Conservation (phyloP, 495 filamentous ascomycete species). For the Articulospora tetracladia region DNA sequence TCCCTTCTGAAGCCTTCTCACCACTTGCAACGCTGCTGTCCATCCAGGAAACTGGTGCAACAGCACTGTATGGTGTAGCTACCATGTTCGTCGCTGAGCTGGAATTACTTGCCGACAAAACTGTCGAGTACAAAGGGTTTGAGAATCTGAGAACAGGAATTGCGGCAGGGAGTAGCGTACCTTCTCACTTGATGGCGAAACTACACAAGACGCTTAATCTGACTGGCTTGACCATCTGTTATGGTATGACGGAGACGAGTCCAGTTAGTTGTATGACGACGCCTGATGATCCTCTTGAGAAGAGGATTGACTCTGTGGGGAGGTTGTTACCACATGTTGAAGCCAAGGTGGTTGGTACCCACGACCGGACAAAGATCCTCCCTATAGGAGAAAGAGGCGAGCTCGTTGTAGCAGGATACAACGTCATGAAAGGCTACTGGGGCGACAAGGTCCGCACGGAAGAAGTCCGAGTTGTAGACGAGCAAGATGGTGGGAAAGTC, state of each 20-base stretch:
- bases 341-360: constrained; percentile 76
- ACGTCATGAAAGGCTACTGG: constrained; percentile 91
- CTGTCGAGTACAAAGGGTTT: constrained; percentile 51
- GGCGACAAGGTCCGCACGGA: constrained; percentile 62
- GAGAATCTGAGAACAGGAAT: constrained; percentile 79
- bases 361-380: constrained; percentile 51
- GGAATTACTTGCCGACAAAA: constrained; percentile 58
- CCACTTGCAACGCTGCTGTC: constrained; percentile 63
- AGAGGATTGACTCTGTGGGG: constrained; percentile 75
- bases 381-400: constrained; percentile 70
- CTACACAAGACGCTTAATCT: constrained; percentile 75
- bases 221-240: constrained; percentile 87
- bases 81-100: constrained; percentile 96
- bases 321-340: constrained; percentile 67
- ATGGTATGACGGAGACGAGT: constrained; percentile 97
- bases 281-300: constrained; percentile 74
- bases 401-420: constrained; percentile 78
- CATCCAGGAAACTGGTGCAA: constrained; percentile 72
- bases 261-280: constrained; percentile 92
- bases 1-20: constrained; percentile 85
- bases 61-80: constrained; percentile 87
- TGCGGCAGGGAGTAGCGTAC: constrained; percentile 83
- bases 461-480: constrained; percentile 57
- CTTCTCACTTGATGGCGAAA: constrained; percentile 77
- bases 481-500: constrained; percentile 20